Evolutionary conservation across 768 basidiomycete species (phyloP).

Genomic region (Lyophyllum atratum): DNA sequence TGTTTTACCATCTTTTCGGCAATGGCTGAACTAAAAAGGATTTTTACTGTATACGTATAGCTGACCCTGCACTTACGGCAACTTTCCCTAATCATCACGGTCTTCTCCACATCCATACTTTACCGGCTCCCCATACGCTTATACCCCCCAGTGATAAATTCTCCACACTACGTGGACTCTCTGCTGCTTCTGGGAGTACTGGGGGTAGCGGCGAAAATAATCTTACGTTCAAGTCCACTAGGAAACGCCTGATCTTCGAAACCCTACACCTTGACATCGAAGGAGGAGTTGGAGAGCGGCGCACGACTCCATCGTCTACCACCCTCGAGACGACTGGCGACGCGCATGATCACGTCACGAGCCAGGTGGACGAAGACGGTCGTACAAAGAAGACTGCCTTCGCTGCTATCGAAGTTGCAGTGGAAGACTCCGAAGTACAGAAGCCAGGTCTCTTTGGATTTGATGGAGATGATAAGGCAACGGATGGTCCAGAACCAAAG

Average conservation of each 20-base stretch:
- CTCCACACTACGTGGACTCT: constrained; percentile 82
- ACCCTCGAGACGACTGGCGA: constrained; percentile 17
- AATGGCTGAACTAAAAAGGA: neutral
- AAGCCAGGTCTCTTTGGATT: constrained; percentile 1
- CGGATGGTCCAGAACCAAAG: constrained; percentile 23
- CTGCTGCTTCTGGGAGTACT: constrained; percentile 47
- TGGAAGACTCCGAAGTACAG: constrained; percentile 35
- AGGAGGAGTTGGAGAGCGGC: constrained; percentile 79
- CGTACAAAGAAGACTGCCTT: constrained; percentile 17
- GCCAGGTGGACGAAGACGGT: constrained; percentile 7
- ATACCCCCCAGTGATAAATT: constrained; percentile 79
- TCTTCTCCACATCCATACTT: constrained; percentile 70
- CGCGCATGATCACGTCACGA: constrained; percentile 9
- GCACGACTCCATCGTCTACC: constrained; percentile 51
- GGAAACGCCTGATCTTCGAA: constrained; percentile 87
- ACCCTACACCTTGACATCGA: constrained; percentile 88
- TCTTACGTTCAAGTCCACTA: constrained; percentile 89
- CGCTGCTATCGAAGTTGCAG: constrained; percentile 44
- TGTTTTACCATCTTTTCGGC: neutral
- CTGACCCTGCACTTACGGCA: constrained; percentile 70
- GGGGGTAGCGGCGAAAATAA: constrained; percentile 92
- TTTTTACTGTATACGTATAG: constrained; percentile 36
- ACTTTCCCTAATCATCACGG: constrained; percentile 89
- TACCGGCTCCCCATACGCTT: constrained; percentile 76
- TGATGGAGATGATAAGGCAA: constrained; percentile 10